phyloP scores from a whole-genome alignment of 164 flowering plant genomes.

The Berberis thunbergii region DNA sequence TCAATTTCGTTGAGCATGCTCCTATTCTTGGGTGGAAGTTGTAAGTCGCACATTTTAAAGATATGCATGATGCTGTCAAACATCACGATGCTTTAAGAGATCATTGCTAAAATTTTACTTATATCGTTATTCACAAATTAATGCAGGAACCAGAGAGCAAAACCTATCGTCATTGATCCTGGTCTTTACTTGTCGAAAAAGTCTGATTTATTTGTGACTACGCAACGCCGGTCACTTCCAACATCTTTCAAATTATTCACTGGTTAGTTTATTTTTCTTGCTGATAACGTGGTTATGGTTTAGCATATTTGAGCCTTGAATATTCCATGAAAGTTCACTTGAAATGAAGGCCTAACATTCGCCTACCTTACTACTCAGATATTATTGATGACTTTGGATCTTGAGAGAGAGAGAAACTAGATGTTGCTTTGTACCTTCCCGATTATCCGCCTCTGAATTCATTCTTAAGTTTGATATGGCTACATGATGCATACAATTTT shows the following conservation, averaged over 20 bases:
- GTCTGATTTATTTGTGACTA: slow-evolving; percentile 56
- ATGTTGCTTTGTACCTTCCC: too few species aligned
- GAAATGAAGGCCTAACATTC: too few species aligned
- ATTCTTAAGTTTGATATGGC: too few species aligned
- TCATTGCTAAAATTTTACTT: background rate
- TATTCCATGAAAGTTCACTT: too few species aligned
- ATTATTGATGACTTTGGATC: too few species aligned
- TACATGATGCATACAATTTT: too few species aligned
- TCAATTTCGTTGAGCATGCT: slow-evolving; percentile 85
- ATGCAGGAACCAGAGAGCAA: slow-evolving; percentile 80
- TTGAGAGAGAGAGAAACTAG: too few species aligned
- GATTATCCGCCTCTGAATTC: too few species aligned
- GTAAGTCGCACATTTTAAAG: slow-evolving; percentile 36
- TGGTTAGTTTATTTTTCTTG: slow-evolving; percentile 33
- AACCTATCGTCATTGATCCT: slow-evolving; percentile 84
- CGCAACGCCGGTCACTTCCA: slow-evolving; percentile 76
- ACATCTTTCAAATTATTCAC: slow-evolving; percentile 81
- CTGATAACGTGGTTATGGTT: background rate
- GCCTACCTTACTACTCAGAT: too few species aligned
- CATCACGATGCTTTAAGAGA: background rate
- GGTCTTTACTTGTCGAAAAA: slow-evolving; percentile 86
- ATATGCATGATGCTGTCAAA: background rate
- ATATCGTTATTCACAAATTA: background rate
- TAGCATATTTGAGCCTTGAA: background rate
- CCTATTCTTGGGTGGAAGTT: slow-evolving; percentile 77